These are phyloP conservation scores for Lactifluus piperatus DNA, from an alignment of 768 basidiomycete genomes.

Conservation along the genomic window DNA sequence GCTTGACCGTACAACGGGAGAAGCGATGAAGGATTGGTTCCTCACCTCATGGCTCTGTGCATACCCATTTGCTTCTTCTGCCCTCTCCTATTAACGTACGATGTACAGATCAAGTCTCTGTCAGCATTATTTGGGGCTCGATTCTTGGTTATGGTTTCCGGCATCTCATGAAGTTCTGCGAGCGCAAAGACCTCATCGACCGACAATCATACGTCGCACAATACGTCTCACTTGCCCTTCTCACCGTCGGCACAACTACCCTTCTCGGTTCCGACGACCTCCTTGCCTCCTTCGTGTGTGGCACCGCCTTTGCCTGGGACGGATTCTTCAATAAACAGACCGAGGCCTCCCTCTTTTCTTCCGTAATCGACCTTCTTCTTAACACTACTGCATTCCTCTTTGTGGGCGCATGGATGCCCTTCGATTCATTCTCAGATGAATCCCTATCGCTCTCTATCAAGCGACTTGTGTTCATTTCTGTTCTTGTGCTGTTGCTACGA, in stretches of 20 bases:
- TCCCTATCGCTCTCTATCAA: constrained; percentile 67
- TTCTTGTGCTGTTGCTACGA: constrained; percentile 74
- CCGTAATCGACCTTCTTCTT: constrained; percentile 93
- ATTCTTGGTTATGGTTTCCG: constrained; percentile 72
- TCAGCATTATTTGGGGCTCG: constrained; percentile 70
- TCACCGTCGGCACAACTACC: constrained; percentile 77
- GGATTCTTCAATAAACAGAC: constrained; percentile 91
- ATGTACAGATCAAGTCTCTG: constrained; percentile 61
- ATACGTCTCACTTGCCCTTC: constrained; percentile 73
- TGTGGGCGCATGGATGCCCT: constrained; percentile 97
- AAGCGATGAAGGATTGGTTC: constrained; percentile 83
- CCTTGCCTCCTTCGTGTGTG: constrained; percentile 89
- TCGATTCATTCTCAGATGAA: constrained; percentile 61
- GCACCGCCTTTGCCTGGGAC: constrained; percentile 95
- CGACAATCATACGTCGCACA: constrained; percentile 93
- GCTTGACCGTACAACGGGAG: constrained; percentile 49
- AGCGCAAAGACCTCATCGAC: constrained; percentile 80
- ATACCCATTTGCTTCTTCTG: constrained; percentile 21
- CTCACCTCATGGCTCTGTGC: constrained; percentile 77
- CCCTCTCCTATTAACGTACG: constrained; percentile 5
- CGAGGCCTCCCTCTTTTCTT: constrained; percentile 90
- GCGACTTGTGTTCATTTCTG: constrained; percentile 75
- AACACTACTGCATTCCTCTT: constrained; percentile 94
- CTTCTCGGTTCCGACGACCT: constrained; percentile 91
- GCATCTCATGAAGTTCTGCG: constrained; percentile 89